Evolutionary conservation across 768 basidiomycete genomes (phyloP).

Genomic region (Austroboletus eburneus): DNA sequence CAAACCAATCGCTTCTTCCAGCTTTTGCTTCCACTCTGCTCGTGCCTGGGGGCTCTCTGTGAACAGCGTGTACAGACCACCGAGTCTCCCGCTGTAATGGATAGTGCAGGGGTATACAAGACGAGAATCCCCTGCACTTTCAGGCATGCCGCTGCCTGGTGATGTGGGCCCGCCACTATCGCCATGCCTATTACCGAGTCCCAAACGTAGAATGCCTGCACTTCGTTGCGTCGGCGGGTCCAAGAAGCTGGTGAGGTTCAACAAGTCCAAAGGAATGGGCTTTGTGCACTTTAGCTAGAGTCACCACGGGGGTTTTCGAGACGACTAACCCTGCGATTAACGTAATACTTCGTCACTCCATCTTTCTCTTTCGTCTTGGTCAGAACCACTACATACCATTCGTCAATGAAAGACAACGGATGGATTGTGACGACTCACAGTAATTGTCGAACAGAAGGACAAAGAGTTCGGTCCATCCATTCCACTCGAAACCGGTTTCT

Average conservation of each 20-base stretch:
- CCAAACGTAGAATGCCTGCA: conserved; percentile 63
- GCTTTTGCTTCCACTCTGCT: conserved; percentile 82
- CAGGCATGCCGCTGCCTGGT: conserved; percentile 32
- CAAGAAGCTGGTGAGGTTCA: conserved; percentile 79
- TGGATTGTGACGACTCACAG: conserved; percentile 43
- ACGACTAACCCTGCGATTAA: conserved; percentile 68
- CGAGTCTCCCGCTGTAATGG: conserved; percentile 82
- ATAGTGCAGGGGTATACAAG: conserved; percentile 85
- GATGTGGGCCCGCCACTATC: conserved; percentile 23
- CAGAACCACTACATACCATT: conserved; percentile 63
- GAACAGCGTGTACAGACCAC: conserved; percentile 83
- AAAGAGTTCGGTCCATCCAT: conserved; percentile 85
- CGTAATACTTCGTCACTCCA: conserved; percentile 68
- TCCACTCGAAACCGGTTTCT: conserved; percentile 85
- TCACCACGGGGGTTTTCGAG: not conserved
- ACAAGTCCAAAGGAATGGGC: conserved; percentile 91
- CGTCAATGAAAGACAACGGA: conserved; percentile 7
- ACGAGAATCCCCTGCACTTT: conserved; percentile 57
- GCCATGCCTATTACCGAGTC: conserved; percentile 39
- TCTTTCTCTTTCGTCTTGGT: conserved; percentile 83
- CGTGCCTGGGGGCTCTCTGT: conserved; percentile 76
- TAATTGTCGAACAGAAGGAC: conserved; percentile 96
- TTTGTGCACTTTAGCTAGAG: conserved; percentile 27
- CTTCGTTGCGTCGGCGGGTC: conserved; percentile 76
- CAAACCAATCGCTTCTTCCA: conserved; percentile 83